A percentile compares a stretch with the other conserved stretches of the same genome.
Evolutionary conservation across 805 yeast species (phyloP).

Genomic region (Candida loeiensis): DNA sequence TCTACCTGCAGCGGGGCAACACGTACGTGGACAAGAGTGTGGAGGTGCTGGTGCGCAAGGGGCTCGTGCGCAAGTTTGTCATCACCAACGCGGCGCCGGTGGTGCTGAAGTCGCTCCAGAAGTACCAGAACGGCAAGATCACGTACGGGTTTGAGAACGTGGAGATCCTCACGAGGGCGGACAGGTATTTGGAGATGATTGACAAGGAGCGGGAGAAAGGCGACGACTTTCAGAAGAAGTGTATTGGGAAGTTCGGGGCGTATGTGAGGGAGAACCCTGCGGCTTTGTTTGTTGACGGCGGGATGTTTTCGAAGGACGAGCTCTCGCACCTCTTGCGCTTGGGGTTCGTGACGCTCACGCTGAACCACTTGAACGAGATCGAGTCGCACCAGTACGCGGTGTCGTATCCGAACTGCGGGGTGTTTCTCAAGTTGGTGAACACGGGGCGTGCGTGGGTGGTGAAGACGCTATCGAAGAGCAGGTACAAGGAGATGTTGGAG

Average conservation of each 20-base stretch:
- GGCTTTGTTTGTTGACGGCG: conserved; percentile 23
- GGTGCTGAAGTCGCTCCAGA: conserved; percentile 34
- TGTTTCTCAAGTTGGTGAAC: conserved; percentile 42
- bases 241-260: conserved; percentile 20
- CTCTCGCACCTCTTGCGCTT: conserved; percentile 31
- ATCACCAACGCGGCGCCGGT: conserved; percentile 45
- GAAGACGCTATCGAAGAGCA: conserved; percentile 31
- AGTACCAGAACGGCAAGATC: conserved; percentile 32
- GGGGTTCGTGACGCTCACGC: conserved; percentile 45
- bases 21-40: conserved; percentile 50
- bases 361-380: conserved; percentile 42
- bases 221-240: neutral
- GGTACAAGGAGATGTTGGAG: conserved; percentile 44
- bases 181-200: conserved; percentile 21
- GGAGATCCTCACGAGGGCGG: conserved; percentile 31
- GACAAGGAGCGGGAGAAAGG: conserved; percentile 9
- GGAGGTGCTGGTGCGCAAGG: conserved; percentile 34
- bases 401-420: conserved; percentile 50
- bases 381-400: conserved; percentile 39
- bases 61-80: conserved; percentile 37
- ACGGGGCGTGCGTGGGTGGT: conserved; percentile 45
- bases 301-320: conserved; percentile 24
- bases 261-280: conserved; percentile 25
- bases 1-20: conserved; percentile 41
- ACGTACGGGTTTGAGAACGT: conserved; percentile 44